phyloP scores from a whole-genome alignment of 495 filamentous ascomycete species.

The Friedmanniomyces simplex region DNA sequence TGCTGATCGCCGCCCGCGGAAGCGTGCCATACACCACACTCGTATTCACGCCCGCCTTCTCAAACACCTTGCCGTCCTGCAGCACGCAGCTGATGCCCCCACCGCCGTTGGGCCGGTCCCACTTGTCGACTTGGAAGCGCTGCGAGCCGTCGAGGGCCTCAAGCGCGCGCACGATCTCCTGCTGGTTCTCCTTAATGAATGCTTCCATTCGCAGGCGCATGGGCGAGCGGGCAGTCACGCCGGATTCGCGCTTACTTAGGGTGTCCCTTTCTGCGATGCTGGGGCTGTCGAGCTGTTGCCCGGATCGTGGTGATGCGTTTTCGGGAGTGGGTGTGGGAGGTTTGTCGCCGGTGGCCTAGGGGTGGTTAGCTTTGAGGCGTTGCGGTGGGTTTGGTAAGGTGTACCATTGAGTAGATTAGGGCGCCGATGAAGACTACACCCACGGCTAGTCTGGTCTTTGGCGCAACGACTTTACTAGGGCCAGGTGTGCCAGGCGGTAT shows the following conservation, averaged over 20 bases:
- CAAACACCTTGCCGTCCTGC: constrained; percentile 92
- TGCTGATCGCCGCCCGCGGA: constrained; percentile 73
- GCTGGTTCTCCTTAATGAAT: constrained; percentile 85
- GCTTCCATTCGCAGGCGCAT: constrained; percentile 98
- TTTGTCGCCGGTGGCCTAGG: constrained; percentile 30
- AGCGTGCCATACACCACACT: constrained; percentile 90
- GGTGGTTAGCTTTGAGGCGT: not conserved
- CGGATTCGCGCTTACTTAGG: constrained; percentile 53
- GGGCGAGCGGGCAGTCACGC: constrained; percentile 60
- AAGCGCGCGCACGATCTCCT: constrained; percentile 70
- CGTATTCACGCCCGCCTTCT: constrained; percentile 95
- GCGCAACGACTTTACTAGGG: constrained; percentile 18
- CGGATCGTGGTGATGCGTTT: not conserved
- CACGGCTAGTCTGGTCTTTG: constrained; percentile 43
- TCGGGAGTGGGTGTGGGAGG: constrained; percentile 1
- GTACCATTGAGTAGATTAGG: constrained; percentile 60
- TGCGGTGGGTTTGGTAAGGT: not conserved
- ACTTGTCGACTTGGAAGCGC: constrained; percentile 71
- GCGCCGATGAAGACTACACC: constrained; percentile 52
- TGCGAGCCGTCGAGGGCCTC: constrained; percentile 64
- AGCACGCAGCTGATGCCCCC: constrained; percentile 83
- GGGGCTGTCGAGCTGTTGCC: constrained; percentile 37
- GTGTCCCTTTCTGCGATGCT: constrained; percentile 66
- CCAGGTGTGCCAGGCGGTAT: constrained; percentile 7
- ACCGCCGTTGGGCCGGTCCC: constrained; percentile 79